phyloP scores from a whole-genome alignment of 768 basidiomycete genomes.

The Boletus sensibilis region DNA sequence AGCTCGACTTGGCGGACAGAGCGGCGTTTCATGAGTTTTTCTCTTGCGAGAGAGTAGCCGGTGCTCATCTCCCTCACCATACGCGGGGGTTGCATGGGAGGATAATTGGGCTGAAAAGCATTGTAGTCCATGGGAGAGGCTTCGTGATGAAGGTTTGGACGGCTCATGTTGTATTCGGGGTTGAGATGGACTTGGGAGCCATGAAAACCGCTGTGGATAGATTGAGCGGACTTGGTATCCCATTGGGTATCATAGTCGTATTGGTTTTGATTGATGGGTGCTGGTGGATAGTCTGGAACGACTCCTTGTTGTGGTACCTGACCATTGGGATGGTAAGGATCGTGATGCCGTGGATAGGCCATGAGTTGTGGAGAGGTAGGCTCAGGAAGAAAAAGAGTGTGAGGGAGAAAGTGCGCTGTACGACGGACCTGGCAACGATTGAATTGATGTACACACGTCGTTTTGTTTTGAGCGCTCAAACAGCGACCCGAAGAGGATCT shows the following conservation, averaged over 20 bases:
- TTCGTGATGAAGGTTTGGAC: conserved; percentile 37
- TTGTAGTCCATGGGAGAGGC: conserved; percentile 49
- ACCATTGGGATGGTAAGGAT: conserved; percentile 44
- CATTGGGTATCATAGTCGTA: conserved; percentile 48
- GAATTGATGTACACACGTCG: not conserved
- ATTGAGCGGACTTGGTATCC: conserved; percentile 55
- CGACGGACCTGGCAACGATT: too few species aligned
- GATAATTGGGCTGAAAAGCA: conserved; percentile 49
- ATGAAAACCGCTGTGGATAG: conserved; percentile 56
- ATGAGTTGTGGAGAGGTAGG: too few species aligned
- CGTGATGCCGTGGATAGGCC: conserved; percentile 54
- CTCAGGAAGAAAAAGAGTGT: not conserved
- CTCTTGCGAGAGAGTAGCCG: conserved; percentile 67
- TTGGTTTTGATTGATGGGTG: conserved; percentile 33
- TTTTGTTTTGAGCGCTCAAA: not conserved
- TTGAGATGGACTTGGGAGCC: conserved; percentile 76
- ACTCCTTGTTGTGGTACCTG: conserved; percentile 33
- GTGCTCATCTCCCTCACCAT: conserved; percentile 46
- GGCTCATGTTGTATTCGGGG: conserved; percentile 57
- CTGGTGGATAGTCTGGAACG: conserved; percentile 38
- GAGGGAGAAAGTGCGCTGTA: conserved; percentile 18
- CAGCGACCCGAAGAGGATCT: not conserved
- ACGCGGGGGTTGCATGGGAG: conserved; percentile 53
- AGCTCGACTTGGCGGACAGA: conserved; percentile 79
- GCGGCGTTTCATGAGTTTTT: conserved; percentile 80